Evolutionary conservation across 495 filamentous ascomycete species (phyloP), one percentile per base, ranked within the genome.

Genomic region (Neurospora africana): DNA sequence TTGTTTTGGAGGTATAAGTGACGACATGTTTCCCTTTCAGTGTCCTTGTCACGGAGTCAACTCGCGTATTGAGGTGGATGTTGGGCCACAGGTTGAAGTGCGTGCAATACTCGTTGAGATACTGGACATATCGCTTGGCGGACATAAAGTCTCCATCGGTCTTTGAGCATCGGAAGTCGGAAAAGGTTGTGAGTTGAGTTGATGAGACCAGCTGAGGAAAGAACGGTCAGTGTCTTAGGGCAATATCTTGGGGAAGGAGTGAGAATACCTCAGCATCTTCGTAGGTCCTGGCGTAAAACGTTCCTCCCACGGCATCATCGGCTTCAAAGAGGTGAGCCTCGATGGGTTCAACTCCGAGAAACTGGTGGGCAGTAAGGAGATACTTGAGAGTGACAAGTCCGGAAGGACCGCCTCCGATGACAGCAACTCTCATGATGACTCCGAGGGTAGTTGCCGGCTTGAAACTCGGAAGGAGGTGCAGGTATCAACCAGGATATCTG

Each of bases 371-470:
- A 9, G 74, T 73, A 36, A 80, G 23, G 0, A 84, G 82, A 53
- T 83, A 82, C 75, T 84, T 85, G 38, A 84, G 76, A 37, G 82
- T 84, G 23, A 83, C 81, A 11, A 85, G 78, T 11, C 83, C 83
- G 4, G 83, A 81, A 38, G 83, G 81, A 67, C 83, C 83, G 58
- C 78, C 83, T 41, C 83, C 83, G 76, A 84, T 79, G 70, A 84
- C 76, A 36, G 82, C 81, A 40, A 83, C 80, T 36, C 70, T 76
- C 74, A 74, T 76, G 10, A n/a, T 70, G 27, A 33, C 5, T 5
- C 17, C 27, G 15, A 65, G 53, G 15, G 2, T 33, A 33, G 27
- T 33, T 33, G 5, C 15, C 27, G 27, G 27, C 0, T 33, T 35
- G 15, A 65, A 35, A 9, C 2, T 65, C 6, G 53, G 23, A 35